Evolutionary conservation across 352 stramenopile species (phyloP), one percentile per base, ranked within the genome.

Genomic region (Plasmopara viticola): DNA sequence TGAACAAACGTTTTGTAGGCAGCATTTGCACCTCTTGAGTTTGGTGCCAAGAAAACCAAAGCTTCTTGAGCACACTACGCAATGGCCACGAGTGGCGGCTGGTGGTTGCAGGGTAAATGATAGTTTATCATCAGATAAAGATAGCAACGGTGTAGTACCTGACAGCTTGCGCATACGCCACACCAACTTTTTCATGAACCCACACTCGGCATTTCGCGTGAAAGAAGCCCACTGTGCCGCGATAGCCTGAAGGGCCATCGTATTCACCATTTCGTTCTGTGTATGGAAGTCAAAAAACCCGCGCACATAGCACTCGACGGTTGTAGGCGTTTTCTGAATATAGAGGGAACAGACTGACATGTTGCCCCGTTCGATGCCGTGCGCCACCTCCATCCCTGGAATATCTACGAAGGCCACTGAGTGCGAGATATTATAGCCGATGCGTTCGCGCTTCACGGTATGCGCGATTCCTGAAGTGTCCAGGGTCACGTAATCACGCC

Each of bases 281-380:
- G 66, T 73, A 45, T 69, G 58, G 43, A 73, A 74, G 31, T 81
- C 68, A 45, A 84, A 80, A 31, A 74, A 77, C 29, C 68, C 66
- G 9, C 61, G 65, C 31, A 77, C 66, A 51, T 79, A 80, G 43
- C 71, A 68, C 45, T 84, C 62, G 15, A 81, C 70, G 2, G 60
- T 72, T n/a, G 48, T 62, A 4, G 60, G 48, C n/a, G 60, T 72
- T 30, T 70, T 66, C 48, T 84, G 68, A 28, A 60, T 56, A 31
- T 74, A 84, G 5, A 84, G 51, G 0, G 65, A 69, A 55, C 70
- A 84, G 5, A 81, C 57, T 0, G 70, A 81, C 60, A 81, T 75
- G 49, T 75, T 72, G 28, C 68, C 73, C 5, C 73, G 65, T 25
- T 68, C 64, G 41, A 81, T 67, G 17, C 52, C 59, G 56, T 74